phyloP scores from a whole-genome alignment of 1,139 yeast genomes.

The Magnusiomyces paraingens region DNA sequence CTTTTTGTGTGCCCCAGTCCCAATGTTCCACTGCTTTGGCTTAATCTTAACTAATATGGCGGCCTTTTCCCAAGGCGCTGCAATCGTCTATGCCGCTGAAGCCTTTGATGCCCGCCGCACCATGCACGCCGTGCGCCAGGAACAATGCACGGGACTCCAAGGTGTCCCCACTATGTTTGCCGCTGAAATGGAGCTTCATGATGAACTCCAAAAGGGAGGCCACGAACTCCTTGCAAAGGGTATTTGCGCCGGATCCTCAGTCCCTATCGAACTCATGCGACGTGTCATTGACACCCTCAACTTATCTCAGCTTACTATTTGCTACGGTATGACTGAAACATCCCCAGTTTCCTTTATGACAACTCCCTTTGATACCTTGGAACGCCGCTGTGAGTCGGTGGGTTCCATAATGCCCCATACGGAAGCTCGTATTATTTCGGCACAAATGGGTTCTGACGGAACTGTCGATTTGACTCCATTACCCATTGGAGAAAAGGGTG shows the following conservation, averaged over 20 bases:
- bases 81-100: constrained; percentile 31
- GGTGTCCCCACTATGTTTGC: constrained; percentile 36
- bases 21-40: constrained; percentile 35
- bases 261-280: constrained; percentile 31
- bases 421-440: constrained; percentile 25
- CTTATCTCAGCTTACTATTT: constrained; percentile 28
- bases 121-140: constrained; percentile 24
- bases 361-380: constrained; percentile 25
- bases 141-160: constrained; percentile 29
- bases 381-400: constrained; percentile 26
- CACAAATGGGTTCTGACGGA: constrained; percentile 6
- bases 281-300: constrained; percentile 22
- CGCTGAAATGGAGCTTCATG: constrained; percentile 27
- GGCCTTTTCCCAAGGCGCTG: constrained; percentile 26
- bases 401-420: constrained; percentile 32
- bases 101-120: constrained; percentile 27
- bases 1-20: constrained; percentile 31
- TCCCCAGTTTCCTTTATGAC: constrained; percentile 33
- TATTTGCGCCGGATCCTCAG: constrained; percentile 32
- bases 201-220: constrained; percentile 21
- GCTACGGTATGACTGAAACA: constrained; percentile 36
- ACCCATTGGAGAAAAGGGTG: constrained; percentile 27
- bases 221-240: constrained; percentile 28
- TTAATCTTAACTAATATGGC: constrained; percentile 32
- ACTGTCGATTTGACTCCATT: constrained; percentile 24